Evolutionary conservation across 1,284 basidiomycete genomes (phyloP).

Genomic region (Polyporus tsugae): DNA sequence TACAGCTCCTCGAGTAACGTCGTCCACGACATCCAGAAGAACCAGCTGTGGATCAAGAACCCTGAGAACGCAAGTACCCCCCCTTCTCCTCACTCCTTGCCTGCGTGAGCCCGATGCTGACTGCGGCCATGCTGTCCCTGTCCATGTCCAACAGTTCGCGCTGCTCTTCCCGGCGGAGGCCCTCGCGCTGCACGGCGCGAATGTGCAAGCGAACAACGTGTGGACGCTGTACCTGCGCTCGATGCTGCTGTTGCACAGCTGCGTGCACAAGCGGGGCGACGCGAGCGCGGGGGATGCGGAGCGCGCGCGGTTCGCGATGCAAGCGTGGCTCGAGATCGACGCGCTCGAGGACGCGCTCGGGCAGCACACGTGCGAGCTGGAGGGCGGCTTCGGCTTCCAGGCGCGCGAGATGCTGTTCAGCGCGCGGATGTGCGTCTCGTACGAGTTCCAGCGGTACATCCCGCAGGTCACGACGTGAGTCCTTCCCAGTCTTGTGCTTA

Average conservation of each 20-base stretch:
- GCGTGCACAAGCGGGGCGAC: slow-evolving; percentile 63
- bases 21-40: slow-evolving; percentile 38
- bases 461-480: slow-evolving; percentile 67
- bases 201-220: slow-evolving; percentile 54
- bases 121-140: not conserved
- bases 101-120: not conserved
- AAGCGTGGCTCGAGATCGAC: slow-evolving; percentile 77
- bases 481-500: not conserved
- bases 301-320: slow-evolving; percentile 67
- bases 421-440: slow-evolving; percentile 72
- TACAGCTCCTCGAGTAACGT: slow-evolving; percentile 53
- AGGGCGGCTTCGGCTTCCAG: slow-evolving; percentile 69
- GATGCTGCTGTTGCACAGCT: slow-evolving; percentile 74
- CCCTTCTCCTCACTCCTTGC: not conserved
- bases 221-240: slow-evolving; percentile 75
- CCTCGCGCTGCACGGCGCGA: slow-evolving; percentile 45
- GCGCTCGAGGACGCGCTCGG: slow-evolving; percentile 68
- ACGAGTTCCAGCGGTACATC: slow-evolving; percentile 72
- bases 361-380: slow-evolving; percentile 69
- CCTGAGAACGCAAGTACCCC: slow-evolving; percentile 64
- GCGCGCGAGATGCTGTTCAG: slow-evolving; percentile 79
- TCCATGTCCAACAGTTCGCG: slow-evolving; percentile 56
- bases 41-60: slow-evolving; percentile 67
- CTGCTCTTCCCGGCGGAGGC: slow-evolving; percentile 73
- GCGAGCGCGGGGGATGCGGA: slow-evolving; percentile 49